Percentiles rank a stretch among this genome's conserved stretches.
Evolutionary conservation across 306 rosid genomes (phyloP).

Genomic region (Prosopis cineraria): DNA sequence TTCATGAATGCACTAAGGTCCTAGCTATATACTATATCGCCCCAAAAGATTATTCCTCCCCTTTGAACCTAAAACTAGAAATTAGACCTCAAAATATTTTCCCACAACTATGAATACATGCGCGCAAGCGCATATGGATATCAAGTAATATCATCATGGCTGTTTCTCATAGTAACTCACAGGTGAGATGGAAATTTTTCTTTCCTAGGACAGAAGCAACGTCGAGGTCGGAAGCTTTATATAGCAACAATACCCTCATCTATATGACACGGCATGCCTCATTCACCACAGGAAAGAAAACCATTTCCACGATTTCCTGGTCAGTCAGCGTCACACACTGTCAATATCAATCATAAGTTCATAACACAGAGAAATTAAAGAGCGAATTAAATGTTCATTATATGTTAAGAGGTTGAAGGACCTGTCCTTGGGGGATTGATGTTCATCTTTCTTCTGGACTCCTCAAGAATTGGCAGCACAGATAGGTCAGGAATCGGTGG

Average conservation of each 20-base stretch:
- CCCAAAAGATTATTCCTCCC: not conserved
- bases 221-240: conserved; percentile 63
- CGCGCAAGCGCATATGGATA: not conserved
- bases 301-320: conserved; percentile 37
- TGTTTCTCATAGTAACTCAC: not conserved
- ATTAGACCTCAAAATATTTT: not conserved
- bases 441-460: not conserved
- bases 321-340: conserved; percentile 43
- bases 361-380: too few species aligned
- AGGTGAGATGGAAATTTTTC: conserved; percentile 60
- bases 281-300: not conserved
- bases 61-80: not conserved
- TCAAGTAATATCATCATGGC: not conserved
- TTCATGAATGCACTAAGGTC: conserved; percentile 48
- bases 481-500: not conserved
- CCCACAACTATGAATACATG: not conserved
- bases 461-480: not conserved
- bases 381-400: not conserved
- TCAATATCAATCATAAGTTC: not conserved
- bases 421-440: not conserved
- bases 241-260: conserved; percentile 6
- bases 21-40: conserved; percentile 52
- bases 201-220: conserved; percentile 67
- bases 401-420: not conserved
- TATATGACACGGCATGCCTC: conserved; percentile 2